These are phyloP conservation scores for Colletotrichum caudatum DNA, from an alignment of 2,329 filamentous ascomycete species.

Conservation along the genomic window DNA sequence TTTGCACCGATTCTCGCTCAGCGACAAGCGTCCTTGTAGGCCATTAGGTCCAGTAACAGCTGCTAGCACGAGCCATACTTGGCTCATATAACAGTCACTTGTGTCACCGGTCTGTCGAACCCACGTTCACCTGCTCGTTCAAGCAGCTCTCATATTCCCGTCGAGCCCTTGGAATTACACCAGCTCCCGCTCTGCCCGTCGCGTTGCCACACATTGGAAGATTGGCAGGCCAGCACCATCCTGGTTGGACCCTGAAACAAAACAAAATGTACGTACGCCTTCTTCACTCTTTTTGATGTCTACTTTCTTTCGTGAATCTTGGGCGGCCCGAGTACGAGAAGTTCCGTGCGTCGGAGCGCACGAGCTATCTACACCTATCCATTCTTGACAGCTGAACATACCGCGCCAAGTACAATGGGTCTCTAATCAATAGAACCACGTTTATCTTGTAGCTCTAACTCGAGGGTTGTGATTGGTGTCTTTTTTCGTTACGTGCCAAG, in stretches of 20 bases:
- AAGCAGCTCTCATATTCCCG: slow-evolving; percentile 20
- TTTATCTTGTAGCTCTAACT: not conserved
- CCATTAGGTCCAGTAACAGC: slow-evolving; percentile 8
- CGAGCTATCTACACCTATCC: slow-evolving; percentile 25
- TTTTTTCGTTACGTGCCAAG: slow-evolving; percentile 27
- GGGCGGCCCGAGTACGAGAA: slow-evolving; percentile 3
- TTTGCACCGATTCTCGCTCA: slow-evolving; percentile 32
- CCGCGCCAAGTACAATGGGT: slow-evolving; percentile 32
- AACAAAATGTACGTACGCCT: not conserved
- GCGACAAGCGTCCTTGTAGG: slow-evolving; percentile 28
- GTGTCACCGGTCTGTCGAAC: slow-evolving; percentile 13
- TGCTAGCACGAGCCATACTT: slow-evolving; percentile 17
- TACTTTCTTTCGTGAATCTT: not conserved
- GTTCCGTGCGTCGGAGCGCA: slow-evolving; percentile 17
- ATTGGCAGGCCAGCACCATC: slow-evolving; percentile 6
- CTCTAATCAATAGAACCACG: slow-evolving; percentile 15
- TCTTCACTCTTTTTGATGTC: not conserved
- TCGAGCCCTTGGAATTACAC: slow-evolving; percentile 11
- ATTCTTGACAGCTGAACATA: slow-evolving; percentile 37
- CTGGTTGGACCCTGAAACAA: slow-evolving; percentile 6
- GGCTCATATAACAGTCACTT: slow-evolving; percentile 34
- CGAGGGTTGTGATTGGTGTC: slow-evolving; percentile 7
- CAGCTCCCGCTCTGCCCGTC: not conserved
- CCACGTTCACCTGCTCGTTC: not conserved
- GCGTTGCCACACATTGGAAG: slow-evolving; percentile 3